Percentiles rank a stretch among this genome's conserved stretches.
Conservation (phyloP, 352 stramenopile genomes). For the Phytophthora multivora region DNA sequence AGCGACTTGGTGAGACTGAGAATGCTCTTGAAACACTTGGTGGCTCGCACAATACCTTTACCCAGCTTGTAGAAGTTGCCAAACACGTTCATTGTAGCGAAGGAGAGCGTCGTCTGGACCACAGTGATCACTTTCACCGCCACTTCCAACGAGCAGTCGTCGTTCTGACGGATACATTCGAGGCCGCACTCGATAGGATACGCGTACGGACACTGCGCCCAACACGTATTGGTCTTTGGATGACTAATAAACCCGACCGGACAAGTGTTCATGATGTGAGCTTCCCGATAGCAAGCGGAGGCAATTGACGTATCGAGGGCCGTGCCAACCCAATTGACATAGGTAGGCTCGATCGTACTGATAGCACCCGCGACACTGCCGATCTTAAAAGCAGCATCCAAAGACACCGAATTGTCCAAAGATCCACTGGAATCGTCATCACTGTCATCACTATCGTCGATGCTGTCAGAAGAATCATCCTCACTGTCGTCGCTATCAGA, state of each 20-base stretch:
- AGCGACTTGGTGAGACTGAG: conserved; percentile 34
- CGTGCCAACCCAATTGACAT: conserved; percentile 35
- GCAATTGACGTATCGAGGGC: conserved; percentile 23
- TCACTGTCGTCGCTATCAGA: background rate
- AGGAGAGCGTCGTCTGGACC: conserved; percentile 15
- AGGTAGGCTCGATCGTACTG: conserved; percentile 28
- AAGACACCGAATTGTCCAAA: background rate
- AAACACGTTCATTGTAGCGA: conserved; percentile 21
- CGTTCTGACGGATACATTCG: conserved; percentile 47
- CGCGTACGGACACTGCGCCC: conserved; percentile 40
- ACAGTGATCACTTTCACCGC: conserved; percentile 16
- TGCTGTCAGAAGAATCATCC: background rate
- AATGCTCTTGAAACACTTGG: conserved; percentile 34
- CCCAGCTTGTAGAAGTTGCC: conserved; percentile 18
- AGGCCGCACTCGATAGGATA: conserved; percentile 44
- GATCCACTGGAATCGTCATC: background rate
- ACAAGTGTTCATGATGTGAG: conserved; percentile 33
- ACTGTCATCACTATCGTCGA: background rate
- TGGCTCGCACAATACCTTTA: conserved; percentile 11
- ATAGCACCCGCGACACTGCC: conserved; percentile 13
- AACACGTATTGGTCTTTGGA: conserved; percentile 30
- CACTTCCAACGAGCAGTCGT: conserved; percentile 32
- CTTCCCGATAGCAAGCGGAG: conserved; percentile 40
- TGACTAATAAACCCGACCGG: conserved; percentile 16
- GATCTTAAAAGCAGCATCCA: conserved; percentile 13